Evolutionary conservation across 768 basidiomycete genomes (phyloP).

Genomic region (Lactarius hengduanensis): DNA sequence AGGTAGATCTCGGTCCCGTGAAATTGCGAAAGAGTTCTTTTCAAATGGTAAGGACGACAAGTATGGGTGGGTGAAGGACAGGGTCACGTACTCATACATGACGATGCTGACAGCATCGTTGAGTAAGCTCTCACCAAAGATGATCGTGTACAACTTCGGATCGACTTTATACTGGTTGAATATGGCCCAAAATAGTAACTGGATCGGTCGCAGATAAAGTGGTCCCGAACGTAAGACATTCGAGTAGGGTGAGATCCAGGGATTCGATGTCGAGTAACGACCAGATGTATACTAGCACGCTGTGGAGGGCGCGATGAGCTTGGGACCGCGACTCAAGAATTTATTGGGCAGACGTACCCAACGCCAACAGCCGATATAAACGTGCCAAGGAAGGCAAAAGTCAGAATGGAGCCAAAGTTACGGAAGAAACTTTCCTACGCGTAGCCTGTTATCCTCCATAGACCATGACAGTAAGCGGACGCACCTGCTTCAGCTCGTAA

Average conservation of each 20-base stretch:
- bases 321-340: slow-evolving; percentile 4
- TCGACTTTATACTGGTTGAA: slow-evolving; percentile 99
- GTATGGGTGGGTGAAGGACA: background rate
- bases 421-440: slow-evolving; percentile 95
- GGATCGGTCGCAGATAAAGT: slow-evolving; percentile 98
- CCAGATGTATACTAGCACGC: slow-evolving; percentile 92
- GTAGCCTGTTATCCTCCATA: background rate
- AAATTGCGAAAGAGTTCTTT: slow-evolving; percentile 88
- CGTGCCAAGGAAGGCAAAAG: slow-evolving; percentile 91
- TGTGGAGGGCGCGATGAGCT: slow-evolving; percentile 55
- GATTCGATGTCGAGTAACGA: slow-evolving; percentile 91
- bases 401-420: slow-evolving; percentile 95
- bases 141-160: slow-evolving; percentile 77
- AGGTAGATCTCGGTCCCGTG: slow-evolving; percentile 87
- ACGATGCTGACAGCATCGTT: slow-evolving; percentile 99
- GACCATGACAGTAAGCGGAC: slow-evolving; percentile 29
- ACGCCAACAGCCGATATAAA: slow-evolving; percentile 96
- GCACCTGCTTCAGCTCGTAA: slow-evolving; percentile 93
- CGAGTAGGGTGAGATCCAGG: slow-evolving; percentile 79
- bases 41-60: slow-evolving; percentile 1
- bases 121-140: slow-evolving; percentile 94
- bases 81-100: slow-evolving; percentile 94
- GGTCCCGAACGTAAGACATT: slow-evolving; percentile 95
- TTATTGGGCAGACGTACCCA: slow-evolving; percentile 59
- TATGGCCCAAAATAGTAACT: slow-evolving; percentile 95